Base-by-base conservation (phyloP, 768 basidiomycete genomes). In the Coprinellus micaceus region DNA sequence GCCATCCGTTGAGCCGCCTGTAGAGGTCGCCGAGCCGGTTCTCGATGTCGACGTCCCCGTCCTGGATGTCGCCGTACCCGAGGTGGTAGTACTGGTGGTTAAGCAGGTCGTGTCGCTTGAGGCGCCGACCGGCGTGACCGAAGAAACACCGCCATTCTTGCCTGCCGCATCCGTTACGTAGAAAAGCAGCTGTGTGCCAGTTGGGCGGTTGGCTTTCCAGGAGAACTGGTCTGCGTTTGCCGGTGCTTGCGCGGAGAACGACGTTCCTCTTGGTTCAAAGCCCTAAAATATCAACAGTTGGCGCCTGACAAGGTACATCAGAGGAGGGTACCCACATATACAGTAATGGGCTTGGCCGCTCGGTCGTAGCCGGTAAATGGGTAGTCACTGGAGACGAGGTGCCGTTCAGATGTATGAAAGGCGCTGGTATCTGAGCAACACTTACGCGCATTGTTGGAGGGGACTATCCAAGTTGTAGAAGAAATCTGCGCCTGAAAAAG, bases 381-480 rank as follows among this genome's bases (percentile, higher is more conserved):
- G 50, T 64, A 71, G 36, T 65, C 52, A 29, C 69, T 67, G 29
- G 19, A 13, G n/a, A 33, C 33, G 33, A 6, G 33, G n/a, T n/a
- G n/a, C n/a, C n/a, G 24, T 37, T 30, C 24, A 22, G 21, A 37
- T 30, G 47, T 54, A 26, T 56, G 48, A 13, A 53, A 33, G 2
- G 22, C 13, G 40, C 17, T 36, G 13, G 13, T 33, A 6, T 33
- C 13, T 13, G 13, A 33, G 13, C 33, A 6, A 6, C 13, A 65
- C 63, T 63, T 49, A 69, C 69, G 61, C 59, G 67, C 69, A 71
- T 52, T 69, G 65, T 19, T 49, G 25, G n/a, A 71, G 52, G 36
- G 63, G 53, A 6, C 51, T 40, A 29, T 69, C 62, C n/a, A 66
- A 47, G 4, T 65, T 63, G 50, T 63, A 71, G 43, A 66, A 64